phyloP scores from a whole-genome alignment of 1,284 basidiomycete genomes.

The Sporisorium scitamineum region DNA sequence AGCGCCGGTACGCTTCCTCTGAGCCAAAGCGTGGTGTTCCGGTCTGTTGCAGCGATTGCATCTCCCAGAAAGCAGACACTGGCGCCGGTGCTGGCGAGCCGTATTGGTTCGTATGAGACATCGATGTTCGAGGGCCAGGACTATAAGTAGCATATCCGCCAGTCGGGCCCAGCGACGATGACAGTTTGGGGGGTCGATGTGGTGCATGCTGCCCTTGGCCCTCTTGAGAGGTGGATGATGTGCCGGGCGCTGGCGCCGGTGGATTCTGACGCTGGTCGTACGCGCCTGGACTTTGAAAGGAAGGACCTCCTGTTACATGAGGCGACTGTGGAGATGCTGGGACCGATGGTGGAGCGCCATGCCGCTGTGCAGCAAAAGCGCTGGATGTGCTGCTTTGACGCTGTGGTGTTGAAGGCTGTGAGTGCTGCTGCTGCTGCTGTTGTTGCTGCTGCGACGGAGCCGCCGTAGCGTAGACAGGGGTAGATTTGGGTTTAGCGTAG shows the following conservation, averaged over 20 bases:
- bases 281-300: constrained; percentile 1
- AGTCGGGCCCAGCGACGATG: constrained; percentile 20
- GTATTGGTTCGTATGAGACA: constrained; percentile 11
- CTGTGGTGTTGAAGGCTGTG: constrained; percentile 45
- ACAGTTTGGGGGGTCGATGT: constrained; percentile 44
- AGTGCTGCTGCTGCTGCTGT: constrained; percentile 36
- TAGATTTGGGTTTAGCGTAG: constrained; percentile 80
- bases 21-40: neutral
- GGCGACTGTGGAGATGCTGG: constrained; percentile 37
- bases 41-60: constrained; percentile 22
- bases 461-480: constrained; percentile 51
- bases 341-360: constrained; percentile 18
- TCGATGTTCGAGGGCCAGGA: constrained; percentile 21
- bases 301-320: constrained; percentile 2
- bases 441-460: constrained; percentile 6
- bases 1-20: constrained; percentile 11
- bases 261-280: constrained; percentile 32
- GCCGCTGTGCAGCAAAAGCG: constrained; percentile 6
- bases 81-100: constrained; percentile 18
- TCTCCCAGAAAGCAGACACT: neutral
- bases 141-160: constrained; percentile 18
- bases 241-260: constrained; percentile 22
- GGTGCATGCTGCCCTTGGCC: constrained; percentile 15
- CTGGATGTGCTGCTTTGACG: constrained; percentile 13
- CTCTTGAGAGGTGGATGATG: constrained; percentile 20